These are phyloP conservation scores for Lentinus brumalis DNA, from an alignment of 768 basidiomycete genomes.

Conservation along the genomic window DNA sequence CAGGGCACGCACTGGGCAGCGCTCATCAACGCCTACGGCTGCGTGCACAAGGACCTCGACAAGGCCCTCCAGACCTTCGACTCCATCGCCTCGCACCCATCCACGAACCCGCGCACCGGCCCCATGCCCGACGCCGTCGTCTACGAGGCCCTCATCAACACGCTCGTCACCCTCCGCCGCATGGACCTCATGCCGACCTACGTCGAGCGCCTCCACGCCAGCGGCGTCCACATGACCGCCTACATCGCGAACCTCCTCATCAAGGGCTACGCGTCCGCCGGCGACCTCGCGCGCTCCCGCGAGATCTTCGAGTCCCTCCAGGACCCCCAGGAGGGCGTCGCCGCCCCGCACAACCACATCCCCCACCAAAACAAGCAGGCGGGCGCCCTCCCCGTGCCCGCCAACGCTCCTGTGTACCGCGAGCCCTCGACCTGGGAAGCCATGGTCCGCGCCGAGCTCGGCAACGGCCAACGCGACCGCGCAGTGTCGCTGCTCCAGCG, in stretches of 20 bases:
- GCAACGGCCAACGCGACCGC: slow-evolving; percentile 67
- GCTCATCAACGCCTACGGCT: slow-evolving; percentile 88
- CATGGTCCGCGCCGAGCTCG: slow-evolving; percentile 92
- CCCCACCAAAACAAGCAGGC: slow-evolving; percentile 55
- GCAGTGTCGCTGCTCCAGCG: slow-evolving; percentile 73
- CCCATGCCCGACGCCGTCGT: slow-evolving; percentile 76
- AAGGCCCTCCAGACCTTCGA: slow-evolving; percentile 80
- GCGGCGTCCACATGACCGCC: slow-evolving; percentile 85
- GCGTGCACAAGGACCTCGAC: slow-evolving; percentile 73
- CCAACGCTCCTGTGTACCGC: slow-evolving; percentile 71
- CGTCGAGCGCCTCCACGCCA: slow-evolving; percentile 56
- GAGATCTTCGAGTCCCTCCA: slow-evolving; percentile 76
- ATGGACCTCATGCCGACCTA: slow-evolving; percentile 77
- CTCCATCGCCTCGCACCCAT: slow-evolving; percentile 59
- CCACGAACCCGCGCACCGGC: slow-evolving; percentile 34
- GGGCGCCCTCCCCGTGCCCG: slow-evolving; percentile 34
- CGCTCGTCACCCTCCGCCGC: slow-evolving; percentile 75
- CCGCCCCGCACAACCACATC: slow-evolving; percentile 86
- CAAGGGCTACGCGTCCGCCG: slow-evolving; percentile 66
- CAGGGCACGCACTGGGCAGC: slow-evolving; percentile 77
- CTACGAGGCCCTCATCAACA: slow-evolving; percentile 90
- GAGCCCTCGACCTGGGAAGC: slow-evolving; percentile 96
- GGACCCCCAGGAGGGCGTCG: slow-evolving; percentile 83
- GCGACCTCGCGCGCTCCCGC: slow-evolving; percentile 72
- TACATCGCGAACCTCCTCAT: slow-evolving; percentile 92